A percentile compares a stretch with the other conserved stretches of the same genome.
phyloP scores from a whole-genome alignment of 495 filamentous ascomycete genomes.

The Daldinia grandis region DNA sequence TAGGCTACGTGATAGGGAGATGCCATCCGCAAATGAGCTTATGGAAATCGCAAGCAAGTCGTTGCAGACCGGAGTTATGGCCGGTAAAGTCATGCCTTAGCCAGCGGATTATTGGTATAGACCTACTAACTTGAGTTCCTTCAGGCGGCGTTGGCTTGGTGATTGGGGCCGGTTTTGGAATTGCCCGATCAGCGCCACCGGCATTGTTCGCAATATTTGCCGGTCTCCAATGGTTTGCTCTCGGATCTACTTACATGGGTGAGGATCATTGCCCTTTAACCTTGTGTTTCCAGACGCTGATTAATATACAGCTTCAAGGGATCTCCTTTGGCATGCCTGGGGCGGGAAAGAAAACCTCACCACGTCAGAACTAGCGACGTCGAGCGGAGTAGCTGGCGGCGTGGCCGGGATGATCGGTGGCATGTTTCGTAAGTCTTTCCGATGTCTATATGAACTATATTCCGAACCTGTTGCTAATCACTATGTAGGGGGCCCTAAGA shows the following conservation, averaged over 20 bases:
- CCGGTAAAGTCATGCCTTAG: slow-evolving; percentile 19
- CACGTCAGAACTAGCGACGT: slow-evolving; percentile 63
- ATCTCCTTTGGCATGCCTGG: slow-evolving; percentile 46
- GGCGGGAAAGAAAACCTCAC: slow-evolving; percentile 59
- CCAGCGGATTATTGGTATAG: not conserved
- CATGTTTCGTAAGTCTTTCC: slow-evolving; percentile 65
- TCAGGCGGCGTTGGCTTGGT: slow-evolving; percentile 75
- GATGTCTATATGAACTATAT: not conserved
- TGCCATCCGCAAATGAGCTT: slow-evolving; percentile 12
- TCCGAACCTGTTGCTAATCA: slow-evolving; percentile 27
- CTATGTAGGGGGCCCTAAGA: slow-evolving; percentile 51
- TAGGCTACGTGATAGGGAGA: slow-evolving; percentile 4
- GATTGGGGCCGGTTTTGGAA: slow-evolving; percentile 72
- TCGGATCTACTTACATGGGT: slow-evolving; percentile 84
- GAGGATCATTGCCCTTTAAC: slow-evolving; percentile 40
- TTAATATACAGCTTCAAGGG: slow-evolving; percentile 47
- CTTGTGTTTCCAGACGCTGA: slow-evolving; percentile 22
- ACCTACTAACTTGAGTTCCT: slow-evolving; percentile 4
- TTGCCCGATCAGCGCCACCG: slow-evolving; percentile 69
- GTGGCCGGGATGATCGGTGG: slow-evolving; percentile 73
- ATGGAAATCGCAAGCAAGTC: slow-evolving; percentile 35
- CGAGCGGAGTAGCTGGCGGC: slow-evolving; percentile 73
- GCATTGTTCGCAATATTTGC: slow-evolving; percentile 75
- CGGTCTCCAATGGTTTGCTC: slow-evolving; percentile 79
- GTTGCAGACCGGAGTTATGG: slow-evolving; percentile 29